phyloP scores from a whole-genome alignment of 352 stramenopile genomes.

The Globisporangium parvum region DNA sequence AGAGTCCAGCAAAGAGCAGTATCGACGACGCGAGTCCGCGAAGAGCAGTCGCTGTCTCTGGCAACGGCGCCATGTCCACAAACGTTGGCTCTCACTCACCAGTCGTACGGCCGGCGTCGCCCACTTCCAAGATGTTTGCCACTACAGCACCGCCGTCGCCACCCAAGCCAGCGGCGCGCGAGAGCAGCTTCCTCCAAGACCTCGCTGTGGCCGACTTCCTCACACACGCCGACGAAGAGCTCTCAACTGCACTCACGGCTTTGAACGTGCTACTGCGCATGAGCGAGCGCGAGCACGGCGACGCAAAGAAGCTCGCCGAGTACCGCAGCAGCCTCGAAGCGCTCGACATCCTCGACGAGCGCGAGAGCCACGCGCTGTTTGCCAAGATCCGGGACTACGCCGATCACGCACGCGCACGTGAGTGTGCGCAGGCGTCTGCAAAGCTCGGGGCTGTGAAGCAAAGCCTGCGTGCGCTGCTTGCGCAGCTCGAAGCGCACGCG shows the following conservation, averaged over 20 bases:
- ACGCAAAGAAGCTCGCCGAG: conserved; percentile 51
- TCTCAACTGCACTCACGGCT: conserved; percentile 69
- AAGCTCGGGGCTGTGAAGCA: conserved; percentile 49
- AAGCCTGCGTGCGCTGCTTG: conserved; percentile 47
- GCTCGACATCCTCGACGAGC: conserved; percentile 62
- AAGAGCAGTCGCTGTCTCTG: too few species aligned
- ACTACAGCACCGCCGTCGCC: neutral
- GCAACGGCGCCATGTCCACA: too few species aligned
- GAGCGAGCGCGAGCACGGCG: conserved; percentile 44
- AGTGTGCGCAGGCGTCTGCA: conserved; percentile 43
- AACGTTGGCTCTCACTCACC: neutral
- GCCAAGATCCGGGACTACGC: conserved; percentile 21
- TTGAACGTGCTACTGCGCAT: conserved; percentile 70
- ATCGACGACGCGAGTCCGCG: conserved; percentile 3
- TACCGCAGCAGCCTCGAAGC: conserved; percentile 62
- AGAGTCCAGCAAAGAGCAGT: conserved; percentile 2
- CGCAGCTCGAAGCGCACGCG: conserved; percentile 41
- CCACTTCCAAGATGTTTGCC: too few species aligned
- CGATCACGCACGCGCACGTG: conserved; percentile 17
- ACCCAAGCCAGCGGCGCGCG: conserved; percentile 1
- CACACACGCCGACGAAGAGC: conserved; percentile 65
- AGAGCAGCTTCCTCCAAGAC: conserved; percentile 53
- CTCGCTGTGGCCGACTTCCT: conserved; percentile 67
- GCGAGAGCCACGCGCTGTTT: conserved; percentile 49
- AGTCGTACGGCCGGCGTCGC: neutral